Base-by-base conservation (phyloP, 148 eudicot genomes). In the Dysphania ambrosioides region DNA sequence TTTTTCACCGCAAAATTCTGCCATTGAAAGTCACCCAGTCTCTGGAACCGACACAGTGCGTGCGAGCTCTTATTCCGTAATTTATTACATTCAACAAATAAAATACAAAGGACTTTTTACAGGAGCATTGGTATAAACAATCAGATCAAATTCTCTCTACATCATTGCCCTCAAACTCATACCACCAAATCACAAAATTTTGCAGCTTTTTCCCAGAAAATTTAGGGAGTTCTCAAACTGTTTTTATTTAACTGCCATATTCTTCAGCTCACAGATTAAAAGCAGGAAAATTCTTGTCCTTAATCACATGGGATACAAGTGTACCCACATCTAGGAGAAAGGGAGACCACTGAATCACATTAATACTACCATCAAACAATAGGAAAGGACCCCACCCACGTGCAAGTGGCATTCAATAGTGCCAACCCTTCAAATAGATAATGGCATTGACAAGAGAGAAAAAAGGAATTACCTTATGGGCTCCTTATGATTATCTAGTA, bases 241-340 rank as follows among this genome's bases (percentile, higher is more conserved):
- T 51, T 70, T 15, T 6, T 23, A 31, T 11, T 21, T 24, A 41
- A 40, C 35, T 60, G 75, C 40, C 70, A 62, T 62, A 63, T 64
- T 47, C 58, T 74, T 30, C n/a, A 62, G 23, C 57, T 24, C 77
- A 64, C 60, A 63, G 56, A 74, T 44, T 21, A 63, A 74, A 60
- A 63, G 60, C 0, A 11, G 13, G 21, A 74, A 64, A 40, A 58
- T 24, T 56, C 32, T 32, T 74, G 77, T 74, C 77, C 77, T 65
- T 31, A 23, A 30, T 64, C 77, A 74, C 77, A 74, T 74, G 77
- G 77, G 71, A 24, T 16, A 49, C 77, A n/a, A 49, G n/a, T n/a
- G n/a, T n/a, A 70, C 71, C 74, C 47, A 71, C 74, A 35, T 10
- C 27, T 1, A 55, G 18, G 35, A 63, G 23, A 35, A 53, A 56